Conservation (phyloP, 108 stramenopile species). For the Nitzschia sp. region DNA sequence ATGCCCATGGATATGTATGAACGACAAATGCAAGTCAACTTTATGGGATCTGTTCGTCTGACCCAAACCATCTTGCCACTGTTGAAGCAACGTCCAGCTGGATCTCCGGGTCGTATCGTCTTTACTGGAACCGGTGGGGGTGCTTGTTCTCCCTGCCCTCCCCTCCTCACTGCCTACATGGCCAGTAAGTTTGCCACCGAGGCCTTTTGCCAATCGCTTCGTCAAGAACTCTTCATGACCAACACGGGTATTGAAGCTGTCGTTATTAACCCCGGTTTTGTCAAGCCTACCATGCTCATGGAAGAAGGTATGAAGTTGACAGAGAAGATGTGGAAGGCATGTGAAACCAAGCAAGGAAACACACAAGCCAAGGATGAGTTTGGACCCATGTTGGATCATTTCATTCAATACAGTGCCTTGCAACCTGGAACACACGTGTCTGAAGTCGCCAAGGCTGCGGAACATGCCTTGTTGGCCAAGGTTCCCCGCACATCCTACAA, state of each 20-base stretch:
- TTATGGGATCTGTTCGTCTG: constrained; percentile 49
- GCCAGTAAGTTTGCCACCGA: constrained; percentile 40
- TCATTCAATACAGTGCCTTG: constrained; percentile 27
- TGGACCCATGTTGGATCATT: constrained; percentile 36
- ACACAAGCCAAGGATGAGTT: constrained; percentile 36
- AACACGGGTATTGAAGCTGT: constrained; percentile 20
- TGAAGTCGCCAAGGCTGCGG: constrained; percentile 31
- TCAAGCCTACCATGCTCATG: constrained; percentile 50
- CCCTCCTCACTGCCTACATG: constrained; percentile 46
- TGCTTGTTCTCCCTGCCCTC: constrained; percentile 36
- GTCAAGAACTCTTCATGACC: constrained; percentile 40
- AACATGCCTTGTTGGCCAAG: constrained; percentile 28
- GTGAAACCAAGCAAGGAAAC: constrained; percentile 19
- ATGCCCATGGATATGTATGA: constrained; percentile 44
- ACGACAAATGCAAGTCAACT: constrained; percentile 46
- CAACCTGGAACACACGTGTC: constrained; percentile 46
- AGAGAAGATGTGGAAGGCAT: constrained; percentile 35
- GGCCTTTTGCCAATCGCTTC: constrained; percentile 27
- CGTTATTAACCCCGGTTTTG: constrained; percentile 40
- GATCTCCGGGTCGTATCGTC: constrained; percentile 24
- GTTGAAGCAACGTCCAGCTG: constrained; percentile 28
- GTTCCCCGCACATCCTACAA: constrained; percentile 35
- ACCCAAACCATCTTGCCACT: constrained; percentile 49
- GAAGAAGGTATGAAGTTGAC: constrained; percentile 37
- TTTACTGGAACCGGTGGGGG: constrained; percentile 49